Evolutionary conservation across 352 stramenopile genomes (phyloP).

Genomic region (Phytophthora megakarya): DNA sequence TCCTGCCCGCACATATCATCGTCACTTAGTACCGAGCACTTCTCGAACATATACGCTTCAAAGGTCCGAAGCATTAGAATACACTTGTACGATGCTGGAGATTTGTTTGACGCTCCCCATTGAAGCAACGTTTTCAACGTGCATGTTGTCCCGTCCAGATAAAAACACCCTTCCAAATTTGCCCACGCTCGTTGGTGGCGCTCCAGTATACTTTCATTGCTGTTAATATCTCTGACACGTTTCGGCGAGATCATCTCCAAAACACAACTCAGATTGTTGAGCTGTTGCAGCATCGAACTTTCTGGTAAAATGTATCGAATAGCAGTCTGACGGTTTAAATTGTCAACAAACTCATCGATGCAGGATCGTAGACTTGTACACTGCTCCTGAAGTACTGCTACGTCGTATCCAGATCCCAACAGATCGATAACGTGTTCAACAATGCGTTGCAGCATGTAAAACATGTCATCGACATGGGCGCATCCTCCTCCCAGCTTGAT

Average conservation of each 20-base stretch:
- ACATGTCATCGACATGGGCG: slow-evolving; percentile 28
- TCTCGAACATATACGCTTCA: slow-evolving; percentile 32
- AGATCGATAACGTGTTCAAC: slow-evolving; percentile 13
- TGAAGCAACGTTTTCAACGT: background rate
- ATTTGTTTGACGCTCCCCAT: background rate
- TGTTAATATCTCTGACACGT: background rate
- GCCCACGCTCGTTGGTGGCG: slow-evolving; percentile 5
- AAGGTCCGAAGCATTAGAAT: slow-evolving; percentile 31
- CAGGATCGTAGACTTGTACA: slow-evolving; percentile 11
- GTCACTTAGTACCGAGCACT: background rate
- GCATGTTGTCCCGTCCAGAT: slow-evolving; percentile 11
- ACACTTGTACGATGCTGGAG: slow-evolving; percentile 5
- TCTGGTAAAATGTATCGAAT: slow-evolving; percentile 11
- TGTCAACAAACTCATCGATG: slow-evolving; percentile 26
- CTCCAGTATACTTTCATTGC: background rate
- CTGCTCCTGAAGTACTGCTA: slow-evolving; percentile 7
- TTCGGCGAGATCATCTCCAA: slow-evolving; percentile 6
- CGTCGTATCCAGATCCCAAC: slow-evolving; percentile 28
- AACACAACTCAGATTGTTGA: slow-evolving; percentile 1
- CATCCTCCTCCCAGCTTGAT: slow-evolving; percentile 12
- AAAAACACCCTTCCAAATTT: slow-evolving; percentile 5
- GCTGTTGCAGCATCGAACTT: background rate
- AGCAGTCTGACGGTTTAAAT: slow-evolving; percentile 19
- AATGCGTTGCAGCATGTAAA: slow-evolving; percentile 37
- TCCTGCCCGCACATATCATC: too few species aligned